phyloP scores from a whole-genome alignment of 106 monocot genomes.

The Alisma plantagoaquatica region DNA sequence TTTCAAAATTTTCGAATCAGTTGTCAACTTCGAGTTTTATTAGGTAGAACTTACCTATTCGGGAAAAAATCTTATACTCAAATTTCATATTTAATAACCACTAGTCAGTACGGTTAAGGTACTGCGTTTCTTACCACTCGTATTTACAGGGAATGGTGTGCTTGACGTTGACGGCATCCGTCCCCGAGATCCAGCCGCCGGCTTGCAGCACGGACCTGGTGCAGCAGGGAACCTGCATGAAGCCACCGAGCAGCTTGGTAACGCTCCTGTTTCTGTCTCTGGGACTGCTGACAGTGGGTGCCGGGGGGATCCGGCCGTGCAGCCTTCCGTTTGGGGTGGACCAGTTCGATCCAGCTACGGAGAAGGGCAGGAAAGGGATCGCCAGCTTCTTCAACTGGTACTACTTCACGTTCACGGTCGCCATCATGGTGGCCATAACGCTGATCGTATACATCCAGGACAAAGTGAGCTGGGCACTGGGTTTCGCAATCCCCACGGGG shows the following conservation, averaged over 20 bases:
- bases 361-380: conserved; percentile 53
- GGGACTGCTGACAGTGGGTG: conserved; percentile 44
- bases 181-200: conserved; percentile 44
- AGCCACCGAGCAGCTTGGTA: conserved; percentile 26
- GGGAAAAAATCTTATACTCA: too few relatives aligned
- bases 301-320: conserved; percentile 86
- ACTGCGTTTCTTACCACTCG: too few relatives aligned
- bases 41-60: too few relatives aligned
- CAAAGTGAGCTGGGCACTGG: conserved; percentile 63
- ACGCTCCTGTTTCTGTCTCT: conserved; percentile 38
- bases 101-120: too few relatives aligned
- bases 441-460: conserved; percentile 81
- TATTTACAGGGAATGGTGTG: conserved; percentile 83
- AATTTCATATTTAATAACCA: too few relatives aligned
- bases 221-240: conserved; percentile 11
- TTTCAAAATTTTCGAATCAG: too few relatives aligned
- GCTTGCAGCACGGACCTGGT: conserved; percentile 20
- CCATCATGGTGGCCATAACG: conserved; percentile 68
- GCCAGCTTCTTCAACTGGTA: conserved; percentile 97
- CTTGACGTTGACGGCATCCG: conserved; percentile 48
- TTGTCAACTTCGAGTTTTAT: too few relatives aligned
- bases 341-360: conserved; percentile 73
- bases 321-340: conserved; percentile 83
- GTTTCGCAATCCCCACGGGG: conserved; percentile 46
- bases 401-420: conserved; percentile 70